Evolutionary conservation across 2,329 filamentous ascomycete species (phyloP).

Genomic region (Pestalotiopsis sp.): DNA sequence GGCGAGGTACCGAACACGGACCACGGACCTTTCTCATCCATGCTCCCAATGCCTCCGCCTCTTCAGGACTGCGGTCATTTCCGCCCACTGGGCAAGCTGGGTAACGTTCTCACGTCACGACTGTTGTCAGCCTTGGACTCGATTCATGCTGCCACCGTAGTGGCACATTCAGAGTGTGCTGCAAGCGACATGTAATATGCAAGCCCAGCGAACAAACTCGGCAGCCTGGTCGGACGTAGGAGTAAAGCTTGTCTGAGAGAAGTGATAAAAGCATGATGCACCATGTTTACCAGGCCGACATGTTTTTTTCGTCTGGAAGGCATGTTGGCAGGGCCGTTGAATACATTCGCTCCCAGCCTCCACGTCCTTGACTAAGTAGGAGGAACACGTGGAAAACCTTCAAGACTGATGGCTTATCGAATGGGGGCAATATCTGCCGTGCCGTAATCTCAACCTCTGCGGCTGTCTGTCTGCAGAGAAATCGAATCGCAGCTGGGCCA

Average conservation of each 20-base stretch:
- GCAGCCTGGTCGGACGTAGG: not conserved
- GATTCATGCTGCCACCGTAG: not conserved
- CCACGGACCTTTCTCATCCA: not conserved
- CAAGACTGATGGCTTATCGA: not conserved
- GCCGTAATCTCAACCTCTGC: no score
- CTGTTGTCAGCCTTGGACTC: not conserved
- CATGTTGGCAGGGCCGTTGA: not conserved
- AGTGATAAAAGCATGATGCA: not conserved
- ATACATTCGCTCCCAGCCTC: not conserved
- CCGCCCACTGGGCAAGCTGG: not conserved
- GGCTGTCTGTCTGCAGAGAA: no score
- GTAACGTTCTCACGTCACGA: constrained; percentile 11
- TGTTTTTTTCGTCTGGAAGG: not conserved
- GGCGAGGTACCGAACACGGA: constrained; percentile 5
- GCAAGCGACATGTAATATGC: not conserved
- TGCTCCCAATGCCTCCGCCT: not conserved
- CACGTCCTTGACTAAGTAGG: not conserved
- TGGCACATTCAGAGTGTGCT: no score
- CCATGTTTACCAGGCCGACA: not conserved
- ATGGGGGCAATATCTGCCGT: no score
- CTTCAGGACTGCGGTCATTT: constrained; percentile 3
- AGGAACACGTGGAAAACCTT: not conserved
- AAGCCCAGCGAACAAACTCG: not conserved
- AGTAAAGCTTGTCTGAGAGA: not conserved
- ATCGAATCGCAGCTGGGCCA: no score